A percentile compares a stretch with the other conserved stretches of the same genome.
These are phyloP conservation scores for Albugo candida DNA, from an alignment of 352 stramenopile genomes.

Conservation along the genomic window DNA sequence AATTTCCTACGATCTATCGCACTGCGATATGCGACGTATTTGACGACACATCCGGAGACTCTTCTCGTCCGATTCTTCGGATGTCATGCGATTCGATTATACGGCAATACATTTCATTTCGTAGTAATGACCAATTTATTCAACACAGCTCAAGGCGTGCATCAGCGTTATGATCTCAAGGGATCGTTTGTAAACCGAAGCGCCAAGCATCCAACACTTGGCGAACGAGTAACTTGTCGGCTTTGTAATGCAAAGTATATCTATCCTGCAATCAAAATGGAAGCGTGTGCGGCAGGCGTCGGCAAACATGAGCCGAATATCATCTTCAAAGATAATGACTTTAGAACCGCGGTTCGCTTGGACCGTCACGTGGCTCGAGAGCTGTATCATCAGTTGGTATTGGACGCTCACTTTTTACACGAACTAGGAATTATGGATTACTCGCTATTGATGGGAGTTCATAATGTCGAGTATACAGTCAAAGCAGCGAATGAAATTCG, in stretches of 20 bases:
- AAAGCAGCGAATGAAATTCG: conserved; percentile 29
- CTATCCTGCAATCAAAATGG: conserved; percentile 57
- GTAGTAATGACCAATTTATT: conserved; percentile 81
- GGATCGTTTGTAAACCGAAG: conserved; percentile 77
- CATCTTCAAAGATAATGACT: conserved; percentile 76
- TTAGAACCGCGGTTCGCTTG: conserved; percentile 65
- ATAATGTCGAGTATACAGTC: conserved; percentile 79
- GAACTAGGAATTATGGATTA: conserved; percentile 84
- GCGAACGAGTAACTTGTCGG: conserved; percentile 65
- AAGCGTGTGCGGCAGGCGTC: conserved; percentile 53
- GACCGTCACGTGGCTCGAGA: conserved; percentile 55
- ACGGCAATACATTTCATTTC: conserved; percentile 81
- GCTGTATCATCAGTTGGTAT: conserved; percentile 65
- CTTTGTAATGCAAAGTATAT: conserved; percentile 80
- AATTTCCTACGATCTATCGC: conserved; percentile 64
- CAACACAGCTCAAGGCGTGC: conserved; percentile 63
- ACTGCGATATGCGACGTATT: conserved; percentile 47
- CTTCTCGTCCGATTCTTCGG: conserved; percentile 69
- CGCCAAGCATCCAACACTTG: conserved; percentile 70
- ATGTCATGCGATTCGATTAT: conserved; percentile 67
- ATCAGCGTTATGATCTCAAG: conserved; percentile 78
- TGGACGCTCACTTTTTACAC: conserved; percentile 73
- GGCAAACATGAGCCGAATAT: conserved; percentile 72
- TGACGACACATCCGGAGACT: conserved; percentile 66
- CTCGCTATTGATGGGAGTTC: conserved; percentile 73